phyloP scores from a whole-genome alignment of 2,329 filamentous ascomycete genomes.

The Colletotrichum simmondsii region DNA sequence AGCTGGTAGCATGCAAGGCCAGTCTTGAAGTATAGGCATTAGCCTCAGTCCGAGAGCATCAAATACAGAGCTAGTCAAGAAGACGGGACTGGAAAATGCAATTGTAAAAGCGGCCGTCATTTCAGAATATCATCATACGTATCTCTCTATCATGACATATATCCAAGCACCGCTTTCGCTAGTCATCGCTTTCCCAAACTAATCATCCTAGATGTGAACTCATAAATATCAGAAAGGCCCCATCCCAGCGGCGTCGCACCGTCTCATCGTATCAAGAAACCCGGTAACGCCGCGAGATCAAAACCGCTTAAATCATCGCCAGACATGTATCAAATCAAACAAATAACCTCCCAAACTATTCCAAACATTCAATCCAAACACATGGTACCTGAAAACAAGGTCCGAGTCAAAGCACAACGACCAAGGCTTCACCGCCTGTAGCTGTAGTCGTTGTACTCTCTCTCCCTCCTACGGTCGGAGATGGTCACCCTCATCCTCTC shows the following conservation, averaged over 20 bases:
- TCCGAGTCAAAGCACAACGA: neutral
- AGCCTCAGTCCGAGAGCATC: no score
- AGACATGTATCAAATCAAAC: neutral
- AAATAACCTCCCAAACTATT: neutral
- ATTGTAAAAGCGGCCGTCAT: neutral
- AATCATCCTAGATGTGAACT: neutral
- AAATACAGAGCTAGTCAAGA: no score
- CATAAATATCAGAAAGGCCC: neutral
- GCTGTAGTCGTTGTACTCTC: constrained; percentile 46
- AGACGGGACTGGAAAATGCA: neutral
- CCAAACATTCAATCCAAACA: neutral
- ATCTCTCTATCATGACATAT: neutral
- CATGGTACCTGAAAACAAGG: neutral
- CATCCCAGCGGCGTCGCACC: neutral
- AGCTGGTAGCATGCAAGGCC: no score
- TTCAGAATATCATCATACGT: constrained; percentile 14
- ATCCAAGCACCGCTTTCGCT: neutral
- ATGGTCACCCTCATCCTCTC: constrained; percentile 47
- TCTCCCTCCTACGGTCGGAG: constrained; percentile 44
- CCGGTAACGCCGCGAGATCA: neutral
- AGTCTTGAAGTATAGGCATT: no score
- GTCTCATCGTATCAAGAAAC: neutral
- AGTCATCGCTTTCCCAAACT: neutral
- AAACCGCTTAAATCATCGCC: neutral
- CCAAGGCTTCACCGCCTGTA: neutral